Percentiles rank a stretch among this genome's conserved stretches.
Conservation (phyloP, 1,284 basidiomycete genomes). For the Heterobasidion irregulare region DNA sequence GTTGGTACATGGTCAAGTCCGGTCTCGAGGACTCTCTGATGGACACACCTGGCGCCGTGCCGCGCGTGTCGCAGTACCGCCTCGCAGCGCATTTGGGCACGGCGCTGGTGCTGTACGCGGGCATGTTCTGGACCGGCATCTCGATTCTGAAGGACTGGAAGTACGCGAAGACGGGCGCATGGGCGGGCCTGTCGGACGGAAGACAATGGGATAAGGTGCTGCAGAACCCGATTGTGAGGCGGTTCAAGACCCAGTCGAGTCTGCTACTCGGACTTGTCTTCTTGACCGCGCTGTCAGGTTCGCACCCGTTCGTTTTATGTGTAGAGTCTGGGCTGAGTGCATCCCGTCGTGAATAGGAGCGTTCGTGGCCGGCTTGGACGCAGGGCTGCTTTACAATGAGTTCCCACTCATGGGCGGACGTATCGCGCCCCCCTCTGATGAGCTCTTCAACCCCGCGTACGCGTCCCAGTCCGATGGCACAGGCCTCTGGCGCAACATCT, state of each 20-base stretch:
- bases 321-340: neutral
- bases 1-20: conserved; percentile 99
- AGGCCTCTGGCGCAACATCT: conserved; percentile 85
- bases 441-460: conserved; percentile 78
- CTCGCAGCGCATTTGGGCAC: conserved; percentile 91
- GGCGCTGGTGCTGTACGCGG: conserved; percentile 85
- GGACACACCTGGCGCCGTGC: conserved; percentile 75
- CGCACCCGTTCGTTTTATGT: conserved; percentile 9
- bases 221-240: conserved; percentile 44
- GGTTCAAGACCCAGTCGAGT: conserved; percentile 55
- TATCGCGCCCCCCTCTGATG: conserved; percentile 74
- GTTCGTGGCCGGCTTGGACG: conserved; percentile 96
- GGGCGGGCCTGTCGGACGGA: conserved; percentile 32
- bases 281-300: conserved; percentile 85
- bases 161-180: conserved; percentile 41
- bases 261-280: conserved; percentile 73
- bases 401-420: conserved; percentile 96
- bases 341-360: conserved; percentile 54
- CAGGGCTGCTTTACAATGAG: conserved; percentile 95
- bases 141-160: conserved; percentile 78
- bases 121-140: conserved; percentile 85
- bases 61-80: conserved; percentile 95
- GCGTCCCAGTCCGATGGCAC: conserved; percentile 56
- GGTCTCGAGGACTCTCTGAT: conserved; percentile 83
- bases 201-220: conserved; percentile 45